phyloP scores from a whole-genome alignment of 2,329 filamentous ascomycete genomes.

The Lachnellula hyalina region DNA sequence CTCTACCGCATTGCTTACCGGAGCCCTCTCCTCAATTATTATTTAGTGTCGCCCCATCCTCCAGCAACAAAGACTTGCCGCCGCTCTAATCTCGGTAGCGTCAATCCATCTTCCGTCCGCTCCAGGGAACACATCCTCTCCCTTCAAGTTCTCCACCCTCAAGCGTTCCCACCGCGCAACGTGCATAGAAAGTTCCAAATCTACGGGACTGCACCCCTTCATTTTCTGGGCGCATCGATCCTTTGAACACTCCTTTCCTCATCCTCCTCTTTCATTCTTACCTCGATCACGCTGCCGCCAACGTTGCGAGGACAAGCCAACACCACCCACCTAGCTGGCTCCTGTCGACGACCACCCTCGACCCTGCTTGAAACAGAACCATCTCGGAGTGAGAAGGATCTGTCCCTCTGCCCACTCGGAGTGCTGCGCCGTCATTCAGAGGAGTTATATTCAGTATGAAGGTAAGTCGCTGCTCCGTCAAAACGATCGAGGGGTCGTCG shows the following conservation, averaged over 20 bases:
- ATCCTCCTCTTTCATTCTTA: neutral
- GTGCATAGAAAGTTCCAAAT: neutral
- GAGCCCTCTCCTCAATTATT: neutral
- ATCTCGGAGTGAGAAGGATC: slow-evolving; percentile 4
- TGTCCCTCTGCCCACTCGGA: neutral
- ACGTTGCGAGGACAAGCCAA: neutral
- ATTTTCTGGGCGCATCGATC: neutral
- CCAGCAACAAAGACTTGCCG: neutral
- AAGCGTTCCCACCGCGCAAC: slow-evolving; percentile 4
- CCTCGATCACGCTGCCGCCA: slow-evolving; percentile 1
- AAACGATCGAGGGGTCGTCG: neutral
- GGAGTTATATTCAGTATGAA: slow-evolving; percentile 25
- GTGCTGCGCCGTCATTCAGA: slow-evolving; percentile 18
- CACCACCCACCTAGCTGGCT: neutral
- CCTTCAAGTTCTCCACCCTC: slow-evolving; percentile 1
- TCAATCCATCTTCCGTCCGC: neutral
- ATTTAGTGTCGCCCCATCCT: neutral
- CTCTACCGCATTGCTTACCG: neutral
- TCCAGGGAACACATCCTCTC: neutral
- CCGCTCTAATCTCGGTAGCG: neutral
- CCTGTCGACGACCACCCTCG: neutral
- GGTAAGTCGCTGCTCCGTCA: slow-evolving; percentile 14
- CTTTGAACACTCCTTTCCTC: neutral
- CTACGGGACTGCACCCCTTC: neutral
- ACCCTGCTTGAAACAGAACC: neutral